Evolutionary conservation across 805 yeast species (phyloP).

Genomic region (Pichia exigua): DNA sequence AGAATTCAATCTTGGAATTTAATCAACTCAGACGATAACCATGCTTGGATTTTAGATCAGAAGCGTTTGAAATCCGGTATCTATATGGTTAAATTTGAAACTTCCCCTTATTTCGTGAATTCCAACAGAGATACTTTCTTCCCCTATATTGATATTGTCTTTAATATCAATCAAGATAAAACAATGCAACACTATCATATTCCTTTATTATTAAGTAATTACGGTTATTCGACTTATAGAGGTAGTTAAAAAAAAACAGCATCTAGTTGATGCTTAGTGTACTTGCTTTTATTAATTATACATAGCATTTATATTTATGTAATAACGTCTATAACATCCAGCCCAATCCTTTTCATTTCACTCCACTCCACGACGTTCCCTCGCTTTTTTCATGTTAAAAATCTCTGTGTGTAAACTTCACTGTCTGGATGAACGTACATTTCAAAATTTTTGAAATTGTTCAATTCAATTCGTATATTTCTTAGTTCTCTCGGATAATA

Average conservation of each 20-base stretch:
- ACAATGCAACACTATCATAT: constrained; percentile 83
- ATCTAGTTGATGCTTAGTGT: not conserved
- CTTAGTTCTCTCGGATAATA: constrained; percentile 44
- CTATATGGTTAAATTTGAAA: constrained; percentile 70
- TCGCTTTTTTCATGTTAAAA: constrained; percentile 25
- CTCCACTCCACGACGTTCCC: no score
- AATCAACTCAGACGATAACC: constrained; percentile 8
- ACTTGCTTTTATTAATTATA: not conserved
- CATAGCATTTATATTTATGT: no score
- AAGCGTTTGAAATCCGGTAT: constrained; percentile 45
- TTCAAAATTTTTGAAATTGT: constrained; percentile 49
- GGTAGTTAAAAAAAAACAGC: constrained; percentile 35
- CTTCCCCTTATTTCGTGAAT: constrained; percentile 53
- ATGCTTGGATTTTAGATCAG: constrained; percentile 31
- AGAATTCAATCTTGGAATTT: constrained; percentile 59
- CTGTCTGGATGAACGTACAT: constrained; percentile 66
- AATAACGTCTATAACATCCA: no score
- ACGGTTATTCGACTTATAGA: constrained; percentile 84
- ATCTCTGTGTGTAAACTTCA: constrained; percentile 56
- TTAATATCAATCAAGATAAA: constrained; percentile 53
- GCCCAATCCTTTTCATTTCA: no score
- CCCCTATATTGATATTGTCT: constrained; percentile 79
- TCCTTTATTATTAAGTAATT: constrained; percentile 76
- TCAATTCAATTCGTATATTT: constrained; percentile 56
- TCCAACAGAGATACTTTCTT: constrained; percentile 52